These are phyloP conservation scores for Ophiocordyceps australis DNA, from an alignment of 2,329 filamentous ascomycete species.

Conservation along the genomic window DNA sequence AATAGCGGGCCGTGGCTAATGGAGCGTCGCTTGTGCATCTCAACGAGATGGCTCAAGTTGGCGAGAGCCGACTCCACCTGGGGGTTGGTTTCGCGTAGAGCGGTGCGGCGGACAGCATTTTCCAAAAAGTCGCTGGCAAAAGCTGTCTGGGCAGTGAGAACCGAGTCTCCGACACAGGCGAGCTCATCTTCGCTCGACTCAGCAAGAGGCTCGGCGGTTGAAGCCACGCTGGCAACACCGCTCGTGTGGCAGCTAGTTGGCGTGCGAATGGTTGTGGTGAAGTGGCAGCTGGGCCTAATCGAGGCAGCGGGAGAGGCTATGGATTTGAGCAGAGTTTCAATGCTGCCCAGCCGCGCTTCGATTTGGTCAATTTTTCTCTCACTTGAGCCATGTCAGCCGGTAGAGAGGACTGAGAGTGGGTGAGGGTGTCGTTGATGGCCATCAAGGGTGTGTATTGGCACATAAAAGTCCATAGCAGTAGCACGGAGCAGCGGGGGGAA, in stretches of 20 bases:
- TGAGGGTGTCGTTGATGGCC: too few species aligned
- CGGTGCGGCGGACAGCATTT: conserved; percentile 28
- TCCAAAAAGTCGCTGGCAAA: conserved; percentile 37
- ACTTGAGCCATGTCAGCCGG: conserved; percentile 11
- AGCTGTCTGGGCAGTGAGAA: conserved; percentile 29
- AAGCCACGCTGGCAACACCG: conserved; percentile 7
- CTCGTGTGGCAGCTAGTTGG: conserved; percentile 7
- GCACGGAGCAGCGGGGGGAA: too few species aligned
- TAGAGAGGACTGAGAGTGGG: neutral
- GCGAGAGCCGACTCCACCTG: conserved; percentile 33
- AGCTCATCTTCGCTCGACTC: conserved; percentile 20
- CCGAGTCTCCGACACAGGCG: conserved; percentile 27
- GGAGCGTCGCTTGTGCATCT: conserved; percentile 25
- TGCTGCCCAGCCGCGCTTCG: conserved; percentile 22
- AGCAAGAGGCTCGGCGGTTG: conserved; percentile 11
- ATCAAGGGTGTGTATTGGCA: too few species aligned
- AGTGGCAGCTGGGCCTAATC: conserved; percentile 3
- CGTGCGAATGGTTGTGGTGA: conserved; percentile 2
- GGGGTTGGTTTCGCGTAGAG: conserved; percentile 24
- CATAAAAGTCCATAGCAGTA: too few species aligned
- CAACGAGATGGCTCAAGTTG: conserved; percentile 31
- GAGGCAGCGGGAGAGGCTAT: conserved; percentile 12
- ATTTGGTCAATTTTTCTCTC: conserved; percentile 34
- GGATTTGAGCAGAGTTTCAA: conserved; percentile 22
- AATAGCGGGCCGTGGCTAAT: conserved; percentile 24